These are phyloP conservation scores for Melocanna baccifera DNA, from an alignment of 176 grass and related monocot genomes.

Conservation along the genomic window DNA sequence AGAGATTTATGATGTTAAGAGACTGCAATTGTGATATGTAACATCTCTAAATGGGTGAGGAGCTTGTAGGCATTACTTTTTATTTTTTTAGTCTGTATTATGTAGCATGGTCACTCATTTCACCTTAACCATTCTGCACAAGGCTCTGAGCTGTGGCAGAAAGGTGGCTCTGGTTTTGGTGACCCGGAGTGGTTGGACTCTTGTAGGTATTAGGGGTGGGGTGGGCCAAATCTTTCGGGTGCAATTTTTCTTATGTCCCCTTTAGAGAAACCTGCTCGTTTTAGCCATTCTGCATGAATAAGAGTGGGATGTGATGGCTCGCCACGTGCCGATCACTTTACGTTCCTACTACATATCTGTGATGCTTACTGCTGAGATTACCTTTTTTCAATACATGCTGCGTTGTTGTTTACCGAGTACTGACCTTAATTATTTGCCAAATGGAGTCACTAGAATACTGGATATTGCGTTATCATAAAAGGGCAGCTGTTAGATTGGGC, in stretches of 20 bases:
- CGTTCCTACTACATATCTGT: not conserved
- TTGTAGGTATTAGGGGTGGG: not conserved
- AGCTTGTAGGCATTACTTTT: no score
- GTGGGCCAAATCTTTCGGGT: no score
- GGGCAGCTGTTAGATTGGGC: no score
- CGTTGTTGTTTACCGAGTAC: not conserved
- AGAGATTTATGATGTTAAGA: no score
- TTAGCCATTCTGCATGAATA: not conserved
- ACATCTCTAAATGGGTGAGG: no score
- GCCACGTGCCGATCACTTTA: slow-evolving; percentile 2
- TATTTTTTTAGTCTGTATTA: no score
- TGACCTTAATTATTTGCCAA: no score
- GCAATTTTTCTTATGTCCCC: not conserved
- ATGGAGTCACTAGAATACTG: no score
- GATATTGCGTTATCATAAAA: no score
- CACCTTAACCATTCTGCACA: no score
- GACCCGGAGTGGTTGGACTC: not conserved
- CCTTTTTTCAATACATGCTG: not conserved
- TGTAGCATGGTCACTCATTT: no score
- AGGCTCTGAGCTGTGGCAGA: slow-evolving; percentile 24
- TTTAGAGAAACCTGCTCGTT: slow-evolving; percentile 28
- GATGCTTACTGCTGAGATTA: not conserved
- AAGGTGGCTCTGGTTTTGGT: slow-evolving; percentile 25
- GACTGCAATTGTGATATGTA: no score
- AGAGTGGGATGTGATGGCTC: not conserved